These are phyloP conservation scores for Scenedesmus sp. DNA, from an alignment of 163 green algal species.

Conservation along the genomic window DNA sequence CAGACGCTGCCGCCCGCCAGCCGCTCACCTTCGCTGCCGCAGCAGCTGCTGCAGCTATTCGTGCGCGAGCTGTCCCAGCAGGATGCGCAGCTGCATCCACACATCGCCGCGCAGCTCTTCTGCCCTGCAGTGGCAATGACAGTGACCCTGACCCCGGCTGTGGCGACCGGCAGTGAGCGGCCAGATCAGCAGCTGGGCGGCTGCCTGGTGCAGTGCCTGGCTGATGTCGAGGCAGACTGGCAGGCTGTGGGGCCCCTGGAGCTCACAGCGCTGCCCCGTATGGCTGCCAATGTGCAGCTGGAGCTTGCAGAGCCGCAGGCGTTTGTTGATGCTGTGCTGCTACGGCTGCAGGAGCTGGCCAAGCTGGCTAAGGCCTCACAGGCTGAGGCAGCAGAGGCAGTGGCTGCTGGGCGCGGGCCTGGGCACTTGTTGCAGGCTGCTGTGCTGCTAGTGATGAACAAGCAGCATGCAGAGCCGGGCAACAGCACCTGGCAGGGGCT, in stretches of 20 bases:
- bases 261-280: not conserved
- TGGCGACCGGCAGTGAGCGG: not conserved
- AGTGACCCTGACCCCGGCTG: not conserved
- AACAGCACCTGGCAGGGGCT: slow-evolving; percentile 3
- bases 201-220: slow-evolving; percentile 9
- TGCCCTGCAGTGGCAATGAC: not conserved
- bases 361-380: slow-evolving; percentile 28
- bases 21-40: not conserved
- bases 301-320: slow-evolving; percentile 1
- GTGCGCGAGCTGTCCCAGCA: not conserved
- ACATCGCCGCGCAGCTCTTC: slow-evolving; percentile 1
- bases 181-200: not conserved
- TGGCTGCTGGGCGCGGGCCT: slow-evolving; percentile 6
- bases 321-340: slow-evolving; percentile 20
- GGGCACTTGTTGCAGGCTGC: slow-evolving; percentile 37
- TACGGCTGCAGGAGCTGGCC: slow-evolving; percentile 23
- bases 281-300: not conserved
- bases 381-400: slow-evolving; percentile 25
- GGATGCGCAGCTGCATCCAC: slow-evolving; percentile 13
- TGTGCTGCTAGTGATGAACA: not conserved
- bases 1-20: not conserved
- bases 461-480: not conserved
- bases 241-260: not conserved
- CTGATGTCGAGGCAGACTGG: not conserved
- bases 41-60: slow-evolving; percentile 16